phyloP scores from a whole-genome alignment of 2,329 filamentous ascomycete genomes.

The Mariannaea elegans region DNA sequence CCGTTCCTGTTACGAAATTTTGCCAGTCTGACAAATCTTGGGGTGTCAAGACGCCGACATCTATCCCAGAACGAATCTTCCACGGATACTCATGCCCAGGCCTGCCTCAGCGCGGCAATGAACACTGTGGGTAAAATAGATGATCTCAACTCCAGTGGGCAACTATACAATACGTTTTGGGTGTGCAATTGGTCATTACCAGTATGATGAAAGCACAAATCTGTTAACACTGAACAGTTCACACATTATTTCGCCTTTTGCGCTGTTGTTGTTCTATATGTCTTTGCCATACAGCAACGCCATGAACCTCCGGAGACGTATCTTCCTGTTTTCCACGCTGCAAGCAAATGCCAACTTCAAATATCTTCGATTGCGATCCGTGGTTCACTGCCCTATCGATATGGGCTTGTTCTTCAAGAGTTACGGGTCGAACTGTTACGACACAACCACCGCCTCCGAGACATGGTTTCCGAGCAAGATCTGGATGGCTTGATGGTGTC shows the following conservation, averaged over 20 bases:
- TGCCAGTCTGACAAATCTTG: slow-evolving; percentile 27
- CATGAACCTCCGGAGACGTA: slow-evolving; percentile 39
- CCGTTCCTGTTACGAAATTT: slow-evolving; percentile 50
- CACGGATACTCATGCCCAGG: slow-evolving; percentile 31
- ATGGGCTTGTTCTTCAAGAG: slow-evolving; percentile 53
- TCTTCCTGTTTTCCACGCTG: slow-evolving; percentile 46
- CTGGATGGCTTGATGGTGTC: background rate
- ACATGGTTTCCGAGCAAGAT: background rate
- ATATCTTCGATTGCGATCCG: slow-evolving; percentile 48
- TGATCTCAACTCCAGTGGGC: slow-evolving; percentile 11
- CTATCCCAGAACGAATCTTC: slow-evolving; percentile 37
- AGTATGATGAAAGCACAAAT: slow-evolving; percentile 50
- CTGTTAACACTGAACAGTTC: slow-evolving; percentile 18
- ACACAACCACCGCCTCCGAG: slow-evolving; percentile 31
- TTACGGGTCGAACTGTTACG: slow-evolving; percentile 38
- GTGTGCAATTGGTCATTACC: slow-evolving; percentile 26
- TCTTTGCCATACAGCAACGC: slow-evolving; percentile 53
- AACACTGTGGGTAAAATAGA: slow-evolving; percentile 51
- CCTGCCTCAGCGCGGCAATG: slow-evolving; percentile 51
- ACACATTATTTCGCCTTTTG: slow-evolving; percentile 55
- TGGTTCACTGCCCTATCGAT: slow-evolving; percentile 52
- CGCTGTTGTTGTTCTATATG: slow-evolving; percentile 55
- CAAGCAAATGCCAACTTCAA: slow-evolving; percentile 51
- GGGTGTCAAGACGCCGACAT: slow-evolving; percentile 3
- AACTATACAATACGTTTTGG: slow-evolving; percentile 27